phyloP scores from a whole-genome alignment of 805 yeast species.

The Ogataea zsoltii region DNA sequence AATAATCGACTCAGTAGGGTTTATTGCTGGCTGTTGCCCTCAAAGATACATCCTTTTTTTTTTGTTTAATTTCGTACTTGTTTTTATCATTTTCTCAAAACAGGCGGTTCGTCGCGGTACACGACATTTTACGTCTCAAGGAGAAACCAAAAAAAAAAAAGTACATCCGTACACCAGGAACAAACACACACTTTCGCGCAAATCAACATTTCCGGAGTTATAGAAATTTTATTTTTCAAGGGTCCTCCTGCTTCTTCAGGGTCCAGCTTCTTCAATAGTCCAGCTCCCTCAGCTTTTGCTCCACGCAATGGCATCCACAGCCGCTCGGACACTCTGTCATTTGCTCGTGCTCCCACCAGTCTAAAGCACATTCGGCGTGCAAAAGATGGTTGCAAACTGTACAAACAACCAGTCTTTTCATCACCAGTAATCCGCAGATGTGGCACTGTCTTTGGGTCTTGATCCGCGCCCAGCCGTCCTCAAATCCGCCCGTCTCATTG shows the following conservation, averaged over 20 bases:
- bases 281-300: constrained; percentile 16
- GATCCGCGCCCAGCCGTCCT: constrained; percentile 15
- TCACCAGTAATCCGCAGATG: constrained; percentile 62
- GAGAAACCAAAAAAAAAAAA: no score
- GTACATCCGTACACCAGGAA: no score
- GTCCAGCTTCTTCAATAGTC: constrained; percentile 12
- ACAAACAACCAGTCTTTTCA: constrained; percentile 66
- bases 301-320: constrained; percentile 76
- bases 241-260: not conserved
- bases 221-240: no score
- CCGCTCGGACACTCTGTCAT: constrained; percentile 74
- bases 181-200: no score
- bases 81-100: not conserved
- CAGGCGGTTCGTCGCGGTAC: not conserved
- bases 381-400: constrained; percentile 73
- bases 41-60: not conserved
- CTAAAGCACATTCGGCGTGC: constrained; percentile 75
- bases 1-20: not conserved
- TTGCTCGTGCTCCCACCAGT: constrained; percentile 66
- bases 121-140: not conserved
- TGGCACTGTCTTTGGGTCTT: constrained; percentile 50
- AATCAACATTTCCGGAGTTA: no score
- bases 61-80: not conserved
- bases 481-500: constrained; percentile 8
- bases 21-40: not conserved